Evolutionary conservation across 2,329 filamentous ascomycete genomes (phyloP).

Genomic region (Apiospora arundinis): DNA sequence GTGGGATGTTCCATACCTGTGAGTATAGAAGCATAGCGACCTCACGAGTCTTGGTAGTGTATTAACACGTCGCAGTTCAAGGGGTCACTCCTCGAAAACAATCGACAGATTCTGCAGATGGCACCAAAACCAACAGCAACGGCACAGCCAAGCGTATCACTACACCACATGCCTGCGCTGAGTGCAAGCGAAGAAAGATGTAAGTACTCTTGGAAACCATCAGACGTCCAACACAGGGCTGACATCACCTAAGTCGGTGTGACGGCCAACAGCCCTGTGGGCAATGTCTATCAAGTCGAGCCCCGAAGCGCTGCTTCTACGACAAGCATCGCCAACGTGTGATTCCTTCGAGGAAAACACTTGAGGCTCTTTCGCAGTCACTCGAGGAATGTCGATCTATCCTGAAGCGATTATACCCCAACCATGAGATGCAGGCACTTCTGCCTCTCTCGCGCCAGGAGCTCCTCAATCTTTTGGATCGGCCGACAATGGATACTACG

Average conservation of each 20-base stretch:
- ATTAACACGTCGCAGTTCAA: conserved; percentile 44
- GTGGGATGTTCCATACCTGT: conserved; percentile 60
- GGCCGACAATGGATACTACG: conserved; percentile 48
- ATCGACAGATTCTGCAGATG: conserved; percentile 47
- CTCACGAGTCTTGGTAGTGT: neutral
- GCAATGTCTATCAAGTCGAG: conserved; percentile 82
- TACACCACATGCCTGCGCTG: conserved; percentile 50
- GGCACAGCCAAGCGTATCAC: conserved; percentile 43
- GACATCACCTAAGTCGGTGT: conserved; percentile 60
- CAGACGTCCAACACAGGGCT: conserved; percentile 30
- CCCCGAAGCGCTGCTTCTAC: conserved; percentile 80
- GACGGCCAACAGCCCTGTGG: conserved; percentile 83
- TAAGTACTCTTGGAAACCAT: conserved; percentile 37
- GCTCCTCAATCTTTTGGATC: conserved; percentile 62
- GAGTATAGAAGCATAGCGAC: conserved; percentile 25
- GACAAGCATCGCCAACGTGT: conserved; percentile 80
- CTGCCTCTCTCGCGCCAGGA: conserved; percentile 64
- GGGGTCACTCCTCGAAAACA: conserved; percentile 59
- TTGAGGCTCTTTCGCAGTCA: conserved; percentile 68
- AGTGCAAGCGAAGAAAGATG: conserved; percentile 79
- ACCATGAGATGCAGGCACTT: conserved; percentile 57
- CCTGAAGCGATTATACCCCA: conserved; percentile 67
- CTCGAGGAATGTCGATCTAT: conserved; percentile 70
- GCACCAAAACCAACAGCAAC: conserved; percentile 38
- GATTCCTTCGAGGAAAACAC: conserved; percentile 76